Evolutionary conservation across 192 early-diverging fungal genomes (phyloP), one percentile per base, ranked within the genome.

Genomic region (Podila minutissima): DNA sequence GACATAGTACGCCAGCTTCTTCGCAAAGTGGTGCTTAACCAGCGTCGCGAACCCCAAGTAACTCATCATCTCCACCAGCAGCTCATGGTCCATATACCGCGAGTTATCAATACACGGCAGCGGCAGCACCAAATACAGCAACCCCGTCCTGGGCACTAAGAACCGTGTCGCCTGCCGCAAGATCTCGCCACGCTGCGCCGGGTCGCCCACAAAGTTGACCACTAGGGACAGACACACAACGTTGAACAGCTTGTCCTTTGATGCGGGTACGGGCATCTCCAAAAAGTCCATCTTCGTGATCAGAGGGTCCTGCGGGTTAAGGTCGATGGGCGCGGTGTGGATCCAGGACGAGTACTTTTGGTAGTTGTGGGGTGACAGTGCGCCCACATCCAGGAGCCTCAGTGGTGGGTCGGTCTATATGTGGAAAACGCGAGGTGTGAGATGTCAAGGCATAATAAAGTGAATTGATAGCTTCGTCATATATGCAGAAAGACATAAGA

Each of bases 161-260:
- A 90, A 83, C 2, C 82, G 74, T 11, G 82, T 49, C 0, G 91
- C 87, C 10, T 83, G 84, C 19, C 82, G 57, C 5, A 94, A 83
- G 86, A 95, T 93, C 32, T 89, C 81, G 11, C 95, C 96, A 75
- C 96, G 84, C 50, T 86, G 83, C 11, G 64, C 77, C 4, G 91
- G 87, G 84, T 95, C 93, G 5, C 91, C 91, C 1, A 95, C 93
- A 89, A 97, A 97, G 77, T 97, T 97, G 57, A 97, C 90, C 0
- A 97, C 96, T 0, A 97, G 74, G 17, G 89, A 92, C 20, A 97
- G 84, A 66, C 93, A 94, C 0, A 97, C 82, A 29, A 94, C 88
- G 63, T 97, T 86, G 78, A 94, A 97, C 24, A 79, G 68, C 0
- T 91, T 84, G 0, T 79, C 68, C 5, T 24, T 68, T 0, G 53